Evolutionary conservation across 768 basidiomycete genomes (phyloP).

Genomic region (Daedalea quercina): DNA sequence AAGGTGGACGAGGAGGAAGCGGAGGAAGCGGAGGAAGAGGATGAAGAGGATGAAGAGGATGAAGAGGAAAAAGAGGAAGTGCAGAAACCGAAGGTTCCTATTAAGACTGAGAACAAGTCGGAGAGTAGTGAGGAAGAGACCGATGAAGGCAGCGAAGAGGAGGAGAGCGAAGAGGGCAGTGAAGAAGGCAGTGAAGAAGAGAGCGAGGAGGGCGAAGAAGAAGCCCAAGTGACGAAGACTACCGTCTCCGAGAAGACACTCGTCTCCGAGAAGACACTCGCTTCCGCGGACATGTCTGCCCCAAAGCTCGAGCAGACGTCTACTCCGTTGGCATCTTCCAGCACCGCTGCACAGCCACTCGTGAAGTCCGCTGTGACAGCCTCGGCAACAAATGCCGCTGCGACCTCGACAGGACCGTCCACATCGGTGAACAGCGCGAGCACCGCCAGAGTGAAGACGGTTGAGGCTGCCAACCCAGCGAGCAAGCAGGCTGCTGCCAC

Average conservation of each 20-base stretch:
- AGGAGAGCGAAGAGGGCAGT: slow-evolving; percentile 17
- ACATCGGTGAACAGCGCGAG: not conserved
- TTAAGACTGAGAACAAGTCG: not conserved
- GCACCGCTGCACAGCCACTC: not conserved
- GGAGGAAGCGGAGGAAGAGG: no score
- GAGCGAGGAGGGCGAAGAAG: slow-evolving; percentile 4
- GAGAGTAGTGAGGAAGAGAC: slow-evolving; percentile 11
- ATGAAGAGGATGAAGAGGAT: slow-evolving; percentile 18
- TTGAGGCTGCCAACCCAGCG: not conserved
- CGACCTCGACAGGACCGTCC: not conserved
- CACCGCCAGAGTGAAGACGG: not conserved
- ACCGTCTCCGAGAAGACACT: not conserved
- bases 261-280: not conserved
- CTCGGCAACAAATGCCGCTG: not conserved
- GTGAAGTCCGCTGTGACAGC: not conserved
- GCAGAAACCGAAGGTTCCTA: no score
- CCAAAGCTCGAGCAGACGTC: not conserved
- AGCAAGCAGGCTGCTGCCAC: not conserved
- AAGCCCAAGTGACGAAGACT: not conserved
- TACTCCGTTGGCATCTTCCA: not conserved
- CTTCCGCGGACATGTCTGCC: not conserved
- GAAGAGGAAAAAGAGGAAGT: slow-evolving; percentile 4
- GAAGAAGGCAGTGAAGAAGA: slow-evolving; percentile 15
- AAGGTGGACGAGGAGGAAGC: slow-evolving; percentile 3
- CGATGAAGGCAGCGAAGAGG: slow-evolving; percentile 18